These are phyloP conservation scores for Candida endomychidarum DNA, from an alignment of 805 yeast species.

Conservation along the genomic window DNA sequence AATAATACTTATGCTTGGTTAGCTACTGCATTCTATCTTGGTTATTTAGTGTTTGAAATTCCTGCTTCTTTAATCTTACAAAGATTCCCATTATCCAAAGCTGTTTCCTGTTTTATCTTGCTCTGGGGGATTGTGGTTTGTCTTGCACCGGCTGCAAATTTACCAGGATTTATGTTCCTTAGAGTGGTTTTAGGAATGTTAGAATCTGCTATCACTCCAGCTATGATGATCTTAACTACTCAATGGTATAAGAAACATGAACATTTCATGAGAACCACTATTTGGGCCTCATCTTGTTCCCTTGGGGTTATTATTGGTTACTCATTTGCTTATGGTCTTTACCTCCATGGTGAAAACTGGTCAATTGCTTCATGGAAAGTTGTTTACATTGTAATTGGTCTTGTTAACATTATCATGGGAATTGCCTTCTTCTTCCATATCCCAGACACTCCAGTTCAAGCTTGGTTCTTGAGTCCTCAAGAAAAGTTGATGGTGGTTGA, in stretches of 20 bases:
- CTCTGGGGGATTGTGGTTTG: conserved; percentile 58
- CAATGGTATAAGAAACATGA: conserved; percentile 28
- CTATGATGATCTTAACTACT: conserved; percentile 29
- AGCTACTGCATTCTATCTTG: conserved; percentile 55
- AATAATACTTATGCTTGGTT: conserved; percentile 20
- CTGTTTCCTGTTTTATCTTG: conserved; percentile 33
- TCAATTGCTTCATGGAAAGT: conserved; percentile 57
- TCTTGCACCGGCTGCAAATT: conserved; percentile 48
- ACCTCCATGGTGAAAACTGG: conserved; percentile 34
- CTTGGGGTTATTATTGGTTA: conserved; percentile 40
- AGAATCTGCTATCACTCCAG: conserved; percentile 23
- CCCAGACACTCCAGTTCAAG: conserved; percentile 30
- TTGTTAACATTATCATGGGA: conserved; percentile 53
- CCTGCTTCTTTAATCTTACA: conserved; percentile 40
- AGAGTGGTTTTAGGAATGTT: conserved; percentile 47
- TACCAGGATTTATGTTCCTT: conserved; percentile 26
- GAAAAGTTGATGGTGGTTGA: conserved; percentile 34
- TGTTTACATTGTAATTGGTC: conserved; percentile 57
- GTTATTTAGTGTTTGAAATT: conserved; percentile 30
- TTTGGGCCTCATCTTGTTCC: conserved; percentile 22
- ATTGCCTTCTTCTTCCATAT: conserved; percentile 45
- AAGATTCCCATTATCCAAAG: conserved; percentile 36
- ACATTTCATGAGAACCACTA: background rate
- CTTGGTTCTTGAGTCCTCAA: conserved; percentile 35
- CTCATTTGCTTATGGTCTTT: conserved; percentile 54